Percentiles rank a stretch among this genome's conserved stretches.
These are phyloP conservation scores for Ogataea methanolica DNA, from an alignment of 805 yeast genomes.

Conservation along the genomic window DNA sequence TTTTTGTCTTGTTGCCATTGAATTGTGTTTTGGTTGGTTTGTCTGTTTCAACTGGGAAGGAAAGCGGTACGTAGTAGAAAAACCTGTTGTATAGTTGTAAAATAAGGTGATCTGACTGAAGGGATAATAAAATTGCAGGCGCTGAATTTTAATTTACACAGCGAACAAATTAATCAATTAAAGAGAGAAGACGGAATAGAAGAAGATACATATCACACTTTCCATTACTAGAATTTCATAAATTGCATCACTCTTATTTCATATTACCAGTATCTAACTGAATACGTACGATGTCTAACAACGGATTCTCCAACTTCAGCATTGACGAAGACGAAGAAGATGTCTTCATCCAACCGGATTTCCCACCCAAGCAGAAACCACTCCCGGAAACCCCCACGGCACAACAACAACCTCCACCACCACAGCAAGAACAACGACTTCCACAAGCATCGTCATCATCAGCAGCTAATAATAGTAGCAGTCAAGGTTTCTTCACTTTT, in stretches of 20 bases:
- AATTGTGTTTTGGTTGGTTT: no score
- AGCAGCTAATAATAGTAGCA: background rate
- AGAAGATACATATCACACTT: no score
- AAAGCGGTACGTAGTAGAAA: no score
- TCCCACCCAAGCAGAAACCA: constrained; percentile 6
- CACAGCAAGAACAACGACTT: constrained; percentile 4
- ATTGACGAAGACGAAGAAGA: constrained; percentile 30
- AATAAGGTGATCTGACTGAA: background rate
- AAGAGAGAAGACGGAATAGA: no score
- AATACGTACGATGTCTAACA: constrained; percentile 6
- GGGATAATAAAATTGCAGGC: no score
- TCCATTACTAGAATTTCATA: no score
- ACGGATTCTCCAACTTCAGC: constrained; percentile 15
- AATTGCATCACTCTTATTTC: no score
- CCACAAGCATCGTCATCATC: background rate
- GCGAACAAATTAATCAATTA: no score
- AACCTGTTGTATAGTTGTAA: no score
- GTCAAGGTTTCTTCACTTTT: constrained; percentile 20
- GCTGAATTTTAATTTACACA: no score
- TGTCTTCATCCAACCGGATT: constrained; percentile 32
- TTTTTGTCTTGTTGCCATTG: background rate
- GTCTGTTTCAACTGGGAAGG: no score
- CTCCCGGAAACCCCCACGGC: constrained; percentile 2
- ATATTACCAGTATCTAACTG: background rate
- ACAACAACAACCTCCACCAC: constrained; percentile 5